Percentiles rank a stretch among this genome's conserved stretches.
Conservation (phyloP, 768 basidiomycete genomes). For the Boletus eberwhitei region DNA sequence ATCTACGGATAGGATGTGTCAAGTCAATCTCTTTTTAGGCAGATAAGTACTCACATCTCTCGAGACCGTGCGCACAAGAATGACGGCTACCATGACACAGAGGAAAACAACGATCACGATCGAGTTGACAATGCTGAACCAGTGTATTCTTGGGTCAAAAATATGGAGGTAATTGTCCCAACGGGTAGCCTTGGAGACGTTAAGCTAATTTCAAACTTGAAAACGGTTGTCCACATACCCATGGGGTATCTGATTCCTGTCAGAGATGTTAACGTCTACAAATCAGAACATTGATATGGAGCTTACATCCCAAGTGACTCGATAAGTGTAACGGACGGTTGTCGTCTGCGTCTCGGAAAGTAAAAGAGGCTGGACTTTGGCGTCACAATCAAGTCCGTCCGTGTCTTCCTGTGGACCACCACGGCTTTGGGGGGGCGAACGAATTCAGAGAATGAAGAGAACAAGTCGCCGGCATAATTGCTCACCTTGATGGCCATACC, state of each 20-base stretch:
- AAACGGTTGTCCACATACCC: conserved; percentile 43
- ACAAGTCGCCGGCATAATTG: not conserved
- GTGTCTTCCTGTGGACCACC: conserved; percentile 52
- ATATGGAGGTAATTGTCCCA: conserved; percentile 98
- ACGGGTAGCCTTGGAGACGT: conserved; percentile 68
- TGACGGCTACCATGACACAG: conserved; percentile 90
- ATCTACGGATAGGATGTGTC: conserved; percentile 8
- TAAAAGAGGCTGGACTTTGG: conserved; percentile 44
- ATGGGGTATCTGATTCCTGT: conserved; percentile 82
- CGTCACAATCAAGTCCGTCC: conserved; percentile 50
- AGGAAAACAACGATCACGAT: conserved; percentile 89
- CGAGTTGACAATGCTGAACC: conserved; percentile 94
- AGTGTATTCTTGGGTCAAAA: conserved; percentile 91
- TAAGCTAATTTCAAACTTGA: not conserved
- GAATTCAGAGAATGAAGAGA: conserved; percentile 1
- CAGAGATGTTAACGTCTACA: conserved; percentile 1
- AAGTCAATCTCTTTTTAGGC: not conserved
- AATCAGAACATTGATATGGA: not conserved
- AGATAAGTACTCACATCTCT: conserved; percentile 62
- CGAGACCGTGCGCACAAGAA: conserved; percentile 80
- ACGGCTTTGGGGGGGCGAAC: conserved; percentile 41
- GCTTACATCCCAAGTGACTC: conserved; percentile 81
- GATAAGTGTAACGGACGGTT: conserved; percentile 80
- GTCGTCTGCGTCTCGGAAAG: conserved; percentile 61
- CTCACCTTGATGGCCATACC: conserved; percentile 66